Percentiles rank a stretch among this genome's conserved stretches.
Conservation (phyloP, 306 rosid genomes). For the Castanea sativa region DNA sequence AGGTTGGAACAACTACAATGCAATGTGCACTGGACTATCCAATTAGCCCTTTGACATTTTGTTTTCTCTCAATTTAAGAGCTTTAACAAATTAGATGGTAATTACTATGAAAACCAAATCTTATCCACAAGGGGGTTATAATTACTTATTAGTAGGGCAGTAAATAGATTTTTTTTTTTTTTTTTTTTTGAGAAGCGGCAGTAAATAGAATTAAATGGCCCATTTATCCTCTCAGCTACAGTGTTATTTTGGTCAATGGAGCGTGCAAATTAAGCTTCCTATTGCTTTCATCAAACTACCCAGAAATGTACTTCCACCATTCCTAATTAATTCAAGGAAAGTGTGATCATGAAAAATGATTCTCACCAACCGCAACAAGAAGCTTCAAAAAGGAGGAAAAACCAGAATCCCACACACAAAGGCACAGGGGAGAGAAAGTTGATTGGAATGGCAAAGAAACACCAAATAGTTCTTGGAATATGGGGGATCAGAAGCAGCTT, state of each 20-base stretch:
- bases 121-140: too few relatives aligned
- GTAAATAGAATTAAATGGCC: too few relatives aligned
- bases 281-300: conserved; percentile 41
- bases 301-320: conserved; percentile 9
- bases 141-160: too few relatives aligned
- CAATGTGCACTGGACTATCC: too few relatives aligned
- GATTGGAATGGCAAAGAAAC: conserved; percentile 30
- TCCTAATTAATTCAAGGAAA: conserved; percentile 21
- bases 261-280: conserved; percentile 12
- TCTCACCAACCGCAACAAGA: conserved; percentile 47
- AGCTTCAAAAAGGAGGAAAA: conserved; percentile 41
- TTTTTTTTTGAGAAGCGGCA: too few relatives aligned
- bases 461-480: conserved; percentile 30
- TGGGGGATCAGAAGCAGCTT: conserved; percentile 62
- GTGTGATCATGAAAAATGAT: conserved; percentile 21
- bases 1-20: too few relatives aligned
- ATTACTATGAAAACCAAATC: too few relatives aligned
- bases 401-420: conserved; percentile 1
- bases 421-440: conserved; percentile 5
- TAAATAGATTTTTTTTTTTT: too few relatives aligned
- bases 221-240: too few relatives aligned
- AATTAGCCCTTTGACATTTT: too few relatives aligned
- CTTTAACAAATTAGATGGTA: too few relatives aligned
- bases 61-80: too few relatives aligned
- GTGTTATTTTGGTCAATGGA: background rate